Percentiles rank a stretch among this genome's conserved stretches.
Evolutionary conservation across 306 rosid genomes (phyloP).

Genomic region (Medicago lupulina): DNA sequence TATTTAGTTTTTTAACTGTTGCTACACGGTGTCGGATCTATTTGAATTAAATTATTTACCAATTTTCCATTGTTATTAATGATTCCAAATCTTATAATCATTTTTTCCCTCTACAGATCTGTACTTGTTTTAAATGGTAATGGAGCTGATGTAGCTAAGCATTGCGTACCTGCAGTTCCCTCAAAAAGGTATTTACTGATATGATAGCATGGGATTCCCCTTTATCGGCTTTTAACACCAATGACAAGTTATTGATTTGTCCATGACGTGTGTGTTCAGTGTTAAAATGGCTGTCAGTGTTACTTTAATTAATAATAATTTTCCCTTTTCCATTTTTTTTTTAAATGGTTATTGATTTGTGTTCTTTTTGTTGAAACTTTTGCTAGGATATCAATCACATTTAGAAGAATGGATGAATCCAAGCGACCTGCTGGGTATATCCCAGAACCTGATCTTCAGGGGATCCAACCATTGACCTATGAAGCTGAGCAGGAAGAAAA

Average conservation of each 20-base stretch:
- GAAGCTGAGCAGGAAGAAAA: constrained; percentile 57
- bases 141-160: constrained; percentile 95
- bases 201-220: not conserved
- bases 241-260: not conserved
- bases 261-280: too few species aligned
- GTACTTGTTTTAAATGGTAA: constrained; percentile 92
- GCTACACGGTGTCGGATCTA: constrained; percentile 17
- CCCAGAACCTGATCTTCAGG: constrained; percentile 82
- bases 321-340: not conserved
- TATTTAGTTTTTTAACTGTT: constrained; percentile 20
- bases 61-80: constrained; percentile 13
- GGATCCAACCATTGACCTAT: constrained; percentile 74
- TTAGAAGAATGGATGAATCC: constrained; percentile 83
- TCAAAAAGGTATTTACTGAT: constrained; percentile 59
- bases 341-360: constrained; percentile 14
- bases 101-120: constrained; percentile 64
- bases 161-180: constrained; percentile 96
- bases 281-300: not conserved
- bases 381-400: constrained; percentile 89
- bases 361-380: constrained; percentile 25
- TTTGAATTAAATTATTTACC: constrained; percentile 12
- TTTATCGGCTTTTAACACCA: not conserved
- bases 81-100: constrained; percentile 41
- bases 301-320: not conserved
- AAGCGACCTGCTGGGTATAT: constrained; percentile 61